Evolutionary conservation across 371 early-diverging fungal species (phyloP), one percentile per base, ranked within the genome.

Genomic region (Smittium culicis): DNA sequence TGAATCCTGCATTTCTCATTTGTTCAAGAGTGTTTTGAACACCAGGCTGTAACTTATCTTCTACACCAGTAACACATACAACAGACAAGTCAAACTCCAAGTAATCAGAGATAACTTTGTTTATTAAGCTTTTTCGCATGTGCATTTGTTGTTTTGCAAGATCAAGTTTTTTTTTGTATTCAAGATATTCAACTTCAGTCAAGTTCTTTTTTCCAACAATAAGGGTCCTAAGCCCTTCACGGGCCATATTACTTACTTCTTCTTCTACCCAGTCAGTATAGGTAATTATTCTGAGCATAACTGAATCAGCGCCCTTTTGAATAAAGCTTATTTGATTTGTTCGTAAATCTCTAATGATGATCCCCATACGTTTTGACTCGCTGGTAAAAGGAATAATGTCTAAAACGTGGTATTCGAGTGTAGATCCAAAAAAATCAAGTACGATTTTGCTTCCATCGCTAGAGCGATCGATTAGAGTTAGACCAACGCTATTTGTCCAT

Each of bases 321-420:
- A 89, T 91, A 71, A 99, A 95, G 1, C 80, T 78, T 64, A 89
- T 86, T 62, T 91, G 87, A 30, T 82, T 82, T n/a, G n/a, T n/a
- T 0, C 85, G 85, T 25, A 31, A 11, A 8, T 28, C 5, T 25
- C 85, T 79, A 24, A 99, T 85, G 60, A 99, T 87, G 58, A 99
- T 94, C 34, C 99, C 98, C 99, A 99, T 99, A 67, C 99, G 85
- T 77, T 99, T 99, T 1, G 90, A 90, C 73, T 98, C 99, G 70
- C 91, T 90, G 11, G 98, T 94, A 75, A 99, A 99, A 5, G 98
- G 97, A 70, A 99, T 97, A 8, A 91, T 85, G 35, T 98, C 86
- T 1, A 99, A 80, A 1, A 99, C 86, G 35, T 90, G 85, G 78
- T 84, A 96, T 20, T 58, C 58, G n/a, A 64, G 24, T 29, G 25